Evolutionary conservation across 192 early-diverging fungal species (phyloP), one percentile per base, ranked within the genome.

Genomic region (Jimgerdemannia flammicorona): DNA sequence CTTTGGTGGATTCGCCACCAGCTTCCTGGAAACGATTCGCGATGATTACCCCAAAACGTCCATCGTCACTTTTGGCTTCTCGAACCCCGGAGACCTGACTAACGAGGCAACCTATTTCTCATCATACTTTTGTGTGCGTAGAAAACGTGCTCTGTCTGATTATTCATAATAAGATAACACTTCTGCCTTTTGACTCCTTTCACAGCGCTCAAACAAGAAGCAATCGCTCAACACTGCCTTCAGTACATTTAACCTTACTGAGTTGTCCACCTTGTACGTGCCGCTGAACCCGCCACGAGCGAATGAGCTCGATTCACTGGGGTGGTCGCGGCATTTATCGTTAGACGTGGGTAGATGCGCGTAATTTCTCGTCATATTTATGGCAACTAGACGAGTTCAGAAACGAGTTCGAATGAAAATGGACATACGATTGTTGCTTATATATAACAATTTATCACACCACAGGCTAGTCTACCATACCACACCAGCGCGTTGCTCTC

Each of bases 31-130:
- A 39, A 73, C 81, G 54, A 74, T 92, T 66, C 87, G 88, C 7
- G 91, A 94, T 20, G 93, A 94, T 74, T 94, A 79, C 78, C 87
- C 91, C 0, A 94, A 94, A 70, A 68, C 84, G 0, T 70, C 90
- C 3, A 74, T 94, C 6, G 49, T 91, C 3, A 85, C 64, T 10
- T 59, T 49, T 14, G 20, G 14, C 14, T 4, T 19, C 49, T 11
- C 14, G 20, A 67, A 73, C 74, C 49, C 59, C 41, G 18, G 17
- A 44, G 8, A 69, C 3, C 14, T 49, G 68, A 19, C 67, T 39
- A 40, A 44, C 49, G 3, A n/a, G 41, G 43, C 9, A 69, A 69
- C 14, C 3, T 40, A 8, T 40, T 20, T 18, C 14, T 19, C 19
- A 14, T 66, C 41, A 70, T 43, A 6, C n/a, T 29, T 3, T 4